These are phyloP conservation scores for Pythium pyrilobum DNA, from an alignment of 352 stramenopile genomes.

Conservation along the genomic window DNA sequence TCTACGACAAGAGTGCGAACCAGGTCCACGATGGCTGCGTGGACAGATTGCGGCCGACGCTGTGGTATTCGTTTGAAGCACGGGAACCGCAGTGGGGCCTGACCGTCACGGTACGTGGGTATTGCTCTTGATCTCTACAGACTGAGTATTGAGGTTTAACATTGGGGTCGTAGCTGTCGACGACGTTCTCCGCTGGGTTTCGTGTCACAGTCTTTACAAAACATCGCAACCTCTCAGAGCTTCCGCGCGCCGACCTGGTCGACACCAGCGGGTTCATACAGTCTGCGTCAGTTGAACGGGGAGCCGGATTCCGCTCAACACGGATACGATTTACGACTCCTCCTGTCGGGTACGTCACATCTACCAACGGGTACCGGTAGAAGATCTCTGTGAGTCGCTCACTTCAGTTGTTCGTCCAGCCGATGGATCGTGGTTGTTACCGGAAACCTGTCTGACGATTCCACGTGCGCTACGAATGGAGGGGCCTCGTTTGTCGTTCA, in stretches of 20 bases:
- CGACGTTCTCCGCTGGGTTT: conserved; percentile 14
- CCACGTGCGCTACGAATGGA: conserved; percentile 4
- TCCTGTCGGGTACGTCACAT: conserved; percentile 4
- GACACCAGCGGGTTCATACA: neutral
- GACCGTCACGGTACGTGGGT: conserved; percentile 5
- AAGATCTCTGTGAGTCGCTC: neutral
- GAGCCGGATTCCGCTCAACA: conserved; percentile 7
- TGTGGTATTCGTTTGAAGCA: conserved; percentile 13
- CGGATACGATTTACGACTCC: conserved; percentile 8
- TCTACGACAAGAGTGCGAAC: conserved; percentile 7
- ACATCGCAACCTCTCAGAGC: neutral
- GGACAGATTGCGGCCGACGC: neutral
- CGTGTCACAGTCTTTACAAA: conserved; percentile 1
- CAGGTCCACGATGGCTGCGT: conserved; percentile 7
- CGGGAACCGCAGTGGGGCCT: conserved; percentile 7
- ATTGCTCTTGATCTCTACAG: neutral
- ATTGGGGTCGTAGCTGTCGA: conserved; percentile 10
- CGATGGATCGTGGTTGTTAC: conserved; percentile 5
- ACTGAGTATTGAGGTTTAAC: neutral
- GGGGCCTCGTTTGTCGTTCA: conserved; percentile 8
- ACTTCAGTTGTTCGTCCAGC: neutral
- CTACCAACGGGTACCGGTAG: neutral
- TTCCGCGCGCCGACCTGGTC: neutral
- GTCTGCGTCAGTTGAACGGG: conserved; percentile 2
- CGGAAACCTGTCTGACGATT: conserved; percentile 12